Evolutionary conservation across 306 rosid genomes (phyloP), one percentile per base, ranked within the genome.

Genomic region (Macrotyloma uniflorum): DNA sequence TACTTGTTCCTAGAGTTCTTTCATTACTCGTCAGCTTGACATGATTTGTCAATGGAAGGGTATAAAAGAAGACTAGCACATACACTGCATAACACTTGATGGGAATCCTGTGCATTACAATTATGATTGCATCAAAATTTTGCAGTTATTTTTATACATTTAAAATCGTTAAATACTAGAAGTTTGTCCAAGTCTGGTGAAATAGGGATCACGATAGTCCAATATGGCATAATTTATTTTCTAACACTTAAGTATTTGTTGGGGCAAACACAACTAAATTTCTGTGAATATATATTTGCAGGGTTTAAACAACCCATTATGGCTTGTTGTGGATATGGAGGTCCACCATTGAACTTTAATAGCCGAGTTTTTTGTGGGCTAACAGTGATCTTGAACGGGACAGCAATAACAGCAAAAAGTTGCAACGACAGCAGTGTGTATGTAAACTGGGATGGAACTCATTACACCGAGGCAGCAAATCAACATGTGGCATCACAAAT

Each of bases 241-340:
- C 14, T 32, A 32, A 16, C 23, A 32, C 43, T 4, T 9, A 14
- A 15, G 23, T 30, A 22, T 12, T 55, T 55, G 28, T 55, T 24
- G 15, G 12, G 66, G 23, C 45, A 33, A 32, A 61, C 67, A 3
- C 22, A 3, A 5, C 8, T 30, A 32, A 61, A 19, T 76, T 47
- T 76, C 42, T 67, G 10, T 57, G 64, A 33, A 42, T 36, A 28
- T 59, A 40, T 59, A 22, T 65, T 71, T 83, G 43, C 88, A 90
- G 97, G 93, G 35, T 90, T 89, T 86, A 87, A 85, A 67, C 89
- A 93, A 64, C 89, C 94, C 46, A 84, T 87, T 12, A 87, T 87
- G 92, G 92, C 88, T 75, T 93, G 96, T 67, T 93, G 97, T 62
- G 97, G 97, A 14, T 80, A 68, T 74, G 96, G 97, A 83, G 97